Base-by-base conservation (phyloP, 768 basidiomycete genomes). In the Lyophyllum decastes region DNA sequence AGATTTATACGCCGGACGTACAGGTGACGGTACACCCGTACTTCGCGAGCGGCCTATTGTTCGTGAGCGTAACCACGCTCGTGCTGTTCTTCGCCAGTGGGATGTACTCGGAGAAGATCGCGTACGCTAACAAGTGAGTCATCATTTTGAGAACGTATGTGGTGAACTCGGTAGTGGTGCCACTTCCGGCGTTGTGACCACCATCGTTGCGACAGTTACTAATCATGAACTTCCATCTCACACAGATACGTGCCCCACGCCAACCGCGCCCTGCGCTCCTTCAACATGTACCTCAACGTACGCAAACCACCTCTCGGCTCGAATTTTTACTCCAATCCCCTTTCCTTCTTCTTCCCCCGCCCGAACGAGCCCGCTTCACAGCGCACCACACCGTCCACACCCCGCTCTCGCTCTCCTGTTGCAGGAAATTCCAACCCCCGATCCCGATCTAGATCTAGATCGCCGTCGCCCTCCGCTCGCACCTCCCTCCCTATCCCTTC, bases 281-380 rank as follows among this genome's bases (percentile, higher is more conserved):
- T 98, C 72, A 99, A 99, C 72, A 95, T 99, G 88, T 92, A 93
- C 67, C 82, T 99, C 64, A 99, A 99, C 75, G 91, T 96, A 66
- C 89, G 95, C 41, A 85, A 86, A 62, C 88, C 87, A 1, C 85
- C 93, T 0, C 74, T 91, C 16, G 80, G 83, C 30, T 85, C 88
- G 11, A 85, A 82, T 65, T 73, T 86, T 60, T 66, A 64, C 61
- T 77, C 72, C 76, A 86, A 82, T 64, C 82, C 82, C 8, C 71
- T 88, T 48, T 70, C 80, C n/a, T 81, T 85, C 72, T 80, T 88
- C 71, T 84, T 84, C 56, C 78, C 80, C 11, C 75, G 80, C 22
- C 76, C 81, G 4, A 64, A 70, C 7, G 64, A 68, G 24, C 55
- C 65, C 27, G 60, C 67, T 50, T 54, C 72, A 34, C 64, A 72